Percentiles rank a stretch among this genome's conserved stretches.
phyloP scores from a whole-genome alignment of 2,329 filamentous ascomycete species.

The Cytospora piceicola region DNA sequence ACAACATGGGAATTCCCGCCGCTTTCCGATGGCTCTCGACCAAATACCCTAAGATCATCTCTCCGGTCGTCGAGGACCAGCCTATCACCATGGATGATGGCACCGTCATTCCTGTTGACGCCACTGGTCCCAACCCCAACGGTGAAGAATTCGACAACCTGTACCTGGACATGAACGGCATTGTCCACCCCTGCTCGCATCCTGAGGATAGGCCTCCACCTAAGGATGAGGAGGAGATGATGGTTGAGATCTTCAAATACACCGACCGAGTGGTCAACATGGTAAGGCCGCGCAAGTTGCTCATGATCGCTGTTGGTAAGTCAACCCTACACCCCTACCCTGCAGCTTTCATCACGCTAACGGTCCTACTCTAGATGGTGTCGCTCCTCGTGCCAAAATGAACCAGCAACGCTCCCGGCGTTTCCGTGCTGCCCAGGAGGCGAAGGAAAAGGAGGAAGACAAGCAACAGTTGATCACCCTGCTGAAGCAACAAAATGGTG shows the following conservation, averaged over 20 bases:
- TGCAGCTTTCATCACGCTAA: conserved; percentile 35
- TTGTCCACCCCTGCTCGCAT: conserved; percentile 97
- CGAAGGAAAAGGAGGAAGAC: conserved; percentile 89
- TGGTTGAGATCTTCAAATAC: conserved; percentile 97
- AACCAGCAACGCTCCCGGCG: conserved; percentile 97
- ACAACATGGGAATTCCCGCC: conserved; percentile 86
- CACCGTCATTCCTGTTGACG: conserved; percentile 81
- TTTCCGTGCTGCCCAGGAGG: conserved; percentile 92
- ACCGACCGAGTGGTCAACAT: conserved; percentile 99
- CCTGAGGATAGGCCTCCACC: conserved; percentile 91
- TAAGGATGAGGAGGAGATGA: conserved; percentile 97
- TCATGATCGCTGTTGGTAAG: conserved; percentile 95
- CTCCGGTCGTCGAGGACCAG: conserved; percentile 83
- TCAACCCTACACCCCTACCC: conserved; percentile 32
- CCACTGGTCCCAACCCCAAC: conserved; percentile 86
- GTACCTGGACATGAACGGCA: conserved; percentile 99
- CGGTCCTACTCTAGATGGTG: conserved; percentile 68
- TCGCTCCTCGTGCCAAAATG: conserved; percentile 98
- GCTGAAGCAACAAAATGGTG: conserved; percentile 76
- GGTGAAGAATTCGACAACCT: conserved; percentile 98
- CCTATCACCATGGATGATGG: conserved; percentile 81
- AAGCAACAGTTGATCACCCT: conserved; percentile 87
- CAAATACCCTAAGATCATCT: conserved; percentile 98
- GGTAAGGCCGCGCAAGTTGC: conserved; percentile 91
- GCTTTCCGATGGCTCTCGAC: conserved; percentile 95